phyloP scores from a whole-genome alignment of 805 yeast genomes.

The Torulaspora maleeae region DNA sequence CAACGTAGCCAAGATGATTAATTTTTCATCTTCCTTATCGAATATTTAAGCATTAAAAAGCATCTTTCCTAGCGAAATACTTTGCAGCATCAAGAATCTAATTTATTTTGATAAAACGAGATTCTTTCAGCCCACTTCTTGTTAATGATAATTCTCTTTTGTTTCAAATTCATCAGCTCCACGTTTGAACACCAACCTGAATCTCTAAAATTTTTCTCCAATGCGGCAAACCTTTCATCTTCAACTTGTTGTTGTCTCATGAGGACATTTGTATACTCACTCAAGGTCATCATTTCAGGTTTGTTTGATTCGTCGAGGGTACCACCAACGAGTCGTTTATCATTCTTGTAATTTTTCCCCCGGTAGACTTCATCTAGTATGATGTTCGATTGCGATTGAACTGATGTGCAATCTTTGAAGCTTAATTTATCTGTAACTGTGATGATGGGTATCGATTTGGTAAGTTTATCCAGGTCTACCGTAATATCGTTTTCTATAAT shows the following conservation, averaged over 20 bases:
- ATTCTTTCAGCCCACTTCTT: slow-evolving; percentile 34
- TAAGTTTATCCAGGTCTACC: slow-evolving; percentile 21
- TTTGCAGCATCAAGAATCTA: slow-evolving; percentile 13
- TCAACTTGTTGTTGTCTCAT: slow-evolving; percentile 28
- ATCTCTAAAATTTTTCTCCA: slow-evolving; percentile 24
- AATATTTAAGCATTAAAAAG: slow-evolving; percentile 3
- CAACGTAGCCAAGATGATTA: slow-evolving; percentile 1
- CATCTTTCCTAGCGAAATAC: background rate
- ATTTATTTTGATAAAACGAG: slow-evolving; percentile 23
- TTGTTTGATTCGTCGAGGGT: slow-evolving; percentile 8
- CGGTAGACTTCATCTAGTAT: slow-evolving; percentile 18
- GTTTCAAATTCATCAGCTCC: slow-evolving; percentile 24
- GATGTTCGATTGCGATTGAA: slow-evolving; percentile 26
- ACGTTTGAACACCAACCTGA: slow-evolving; percentile 32
- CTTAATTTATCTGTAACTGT: slow-evolving; percentile 25
- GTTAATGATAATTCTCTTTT: slow-evolving; percentile 28
- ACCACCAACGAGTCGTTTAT: slow-evolving; percentile 6
- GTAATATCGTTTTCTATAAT: slow-evolving; percentile 11
- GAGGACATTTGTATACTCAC: slow-evolving; percentile 25
- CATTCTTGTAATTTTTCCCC: slow-evolving; percentile 10
- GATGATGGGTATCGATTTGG: slow-evolving; percentile 23
- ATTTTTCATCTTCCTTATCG: background rate
- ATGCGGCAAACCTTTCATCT: slow-evolving; percentile 26
- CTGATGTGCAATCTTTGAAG: slow-evolving; percentile 15
- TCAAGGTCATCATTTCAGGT: slow-evolving; percentile 21